These are phyloP conservation scores for Debaryomycetaceae sp. DNA, from an alignment of 1,139 yeast species.

Conservation along the genomic window DNA sequence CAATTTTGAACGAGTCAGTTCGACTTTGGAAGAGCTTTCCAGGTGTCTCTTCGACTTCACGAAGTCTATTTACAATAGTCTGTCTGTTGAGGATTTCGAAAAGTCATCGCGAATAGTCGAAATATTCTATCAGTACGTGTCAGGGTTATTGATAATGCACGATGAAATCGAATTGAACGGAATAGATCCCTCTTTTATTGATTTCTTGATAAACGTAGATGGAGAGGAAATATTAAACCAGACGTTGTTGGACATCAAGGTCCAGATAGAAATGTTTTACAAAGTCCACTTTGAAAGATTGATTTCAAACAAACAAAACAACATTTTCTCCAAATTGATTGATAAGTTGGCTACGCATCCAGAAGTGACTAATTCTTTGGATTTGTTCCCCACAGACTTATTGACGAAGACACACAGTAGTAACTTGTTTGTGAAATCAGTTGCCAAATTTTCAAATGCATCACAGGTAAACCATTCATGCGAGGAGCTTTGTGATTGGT, in stretches of 20 bases:
- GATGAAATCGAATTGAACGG: background rate
- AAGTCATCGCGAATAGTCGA: background rate
- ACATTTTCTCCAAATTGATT: background rate
- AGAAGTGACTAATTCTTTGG: background rate
- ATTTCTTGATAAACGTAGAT: background rate
- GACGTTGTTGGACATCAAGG: background rate
- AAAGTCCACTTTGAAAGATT: background rate
- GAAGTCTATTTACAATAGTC: background rate
- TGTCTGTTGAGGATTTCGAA: background rate
- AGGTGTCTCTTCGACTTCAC: background rate
- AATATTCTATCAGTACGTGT: background rate
- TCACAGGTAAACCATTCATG: conserved; percentile 10
- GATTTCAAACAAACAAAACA: background rate
- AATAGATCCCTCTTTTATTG: background rate
- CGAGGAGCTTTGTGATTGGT: conserved; percentile 21
- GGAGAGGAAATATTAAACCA: background rate
- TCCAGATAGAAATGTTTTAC: background rate
- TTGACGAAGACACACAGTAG: background rate
- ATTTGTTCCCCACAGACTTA: background rate
- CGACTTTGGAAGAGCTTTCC: background rate
- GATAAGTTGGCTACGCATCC: background rate
- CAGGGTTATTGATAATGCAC: background rate
- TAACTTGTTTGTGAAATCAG: background rate
- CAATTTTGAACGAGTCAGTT: background rate
- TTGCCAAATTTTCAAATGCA: conserved; percentile 5